phyloP scores from a whole-genome alignment of 352 stramenopile species.

The Phytophthora idaei region DNA sequence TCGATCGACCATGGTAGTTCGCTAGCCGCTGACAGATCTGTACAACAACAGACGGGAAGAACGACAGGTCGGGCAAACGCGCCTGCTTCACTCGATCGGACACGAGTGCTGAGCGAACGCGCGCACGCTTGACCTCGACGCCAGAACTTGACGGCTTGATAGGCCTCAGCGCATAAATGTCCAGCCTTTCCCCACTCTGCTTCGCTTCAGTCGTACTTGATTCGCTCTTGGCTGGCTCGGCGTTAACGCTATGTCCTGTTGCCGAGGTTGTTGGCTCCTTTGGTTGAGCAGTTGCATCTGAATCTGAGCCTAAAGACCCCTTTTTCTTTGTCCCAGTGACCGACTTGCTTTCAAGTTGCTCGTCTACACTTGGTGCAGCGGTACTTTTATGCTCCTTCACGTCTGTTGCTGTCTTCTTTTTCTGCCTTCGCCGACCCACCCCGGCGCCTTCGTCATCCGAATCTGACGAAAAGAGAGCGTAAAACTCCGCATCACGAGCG shows the following conservation, averaged over 20 bases:
- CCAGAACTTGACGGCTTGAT: constrained; percentile 26
- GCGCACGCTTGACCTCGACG: constrained; percentile 49
- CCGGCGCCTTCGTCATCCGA: constrained; percentile 22
- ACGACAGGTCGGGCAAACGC: constrained; percentile 55
- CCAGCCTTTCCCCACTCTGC: background rate
- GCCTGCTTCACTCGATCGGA: constrained; percentile 43
- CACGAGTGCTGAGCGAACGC: constrained; percentile 42
- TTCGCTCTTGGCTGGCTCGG: background rate
- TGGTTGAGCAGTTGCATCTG: constrained; percentile 4
- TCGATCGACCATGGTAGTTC: constrained; percentile 51
- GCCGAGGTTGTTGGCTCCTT: constrained; percentile 4
- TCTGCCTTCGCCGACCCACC: constrained; percentile 1
- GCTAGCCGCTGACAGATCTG: constrained; percentile 64
- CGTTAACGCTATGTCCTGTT: background rate
- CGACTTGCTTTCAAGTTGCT: background rate
- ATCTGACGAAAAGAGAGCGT: constrained; percentile 35
- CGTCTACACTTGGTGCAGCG: background rate
- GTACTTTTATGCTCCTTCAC: background rate
- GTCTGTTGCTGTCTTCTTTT: constrained; percentile 17
- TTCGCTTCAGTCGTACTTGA: constrained; percentile 3
- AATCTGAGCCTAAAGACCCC: background rate
- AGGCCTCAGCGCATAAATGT: constrained; percentile 27
- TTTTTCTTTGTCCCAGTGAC: background rate
- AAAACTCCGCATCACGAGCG: constrained; percentile 25
- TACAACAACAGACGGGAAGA: constrained; percentile 48